Evolutionary conservation across 2,329 filamentous ascomycete genomes (phyloP).

Genomic region (Escovopsis sp.): DNA sequence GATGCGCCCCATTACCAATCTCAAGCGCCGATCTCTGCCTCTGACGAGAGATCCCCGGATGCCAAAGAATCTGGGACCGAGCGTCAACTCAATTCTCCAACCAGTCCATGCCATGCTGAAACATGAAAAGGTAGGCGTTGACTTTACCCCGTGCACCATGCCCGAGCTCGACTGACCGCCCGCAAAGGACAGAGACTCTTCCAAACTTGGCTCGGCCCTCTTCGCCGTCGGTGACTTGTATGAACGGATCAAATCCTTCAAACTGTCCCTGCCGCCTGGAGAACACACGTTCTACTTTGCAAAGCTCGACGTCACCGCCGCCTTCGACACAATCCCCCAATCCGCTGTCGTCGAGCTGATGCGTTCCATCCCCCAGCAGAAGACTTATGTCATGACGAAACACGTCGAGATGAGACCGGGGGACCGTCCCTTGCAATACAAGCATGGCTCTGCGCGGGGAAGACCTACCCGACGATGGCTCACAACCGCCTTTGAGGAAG

Average conservation of each 20-base stretch:
- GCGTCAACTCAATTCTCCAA: constrained; percentile 38
- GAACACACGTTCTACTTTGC: constrained; percentile 57
- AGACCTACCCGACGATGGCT: constrained; percentile 37
- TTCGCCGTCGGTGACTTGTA: constrained; percentile 76
- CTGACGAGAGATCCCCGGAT: constrained; percentile 26
- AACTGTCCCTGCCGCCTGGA: constrained; percentile 28
- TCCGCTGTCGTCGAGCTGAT: constrained; percentile 54
- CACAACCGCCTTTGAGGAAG: constrained; percentile 30
- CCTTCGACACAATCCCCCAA: constrained; percentile 94
- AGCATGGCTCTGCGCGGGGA: constrained; percentile 10
- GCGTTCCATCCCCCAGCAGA: constrained; percentile 36
- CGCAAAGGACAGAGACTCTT: constrained; percentile 30
- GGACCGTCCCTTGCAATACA: constrained; percentile 13
- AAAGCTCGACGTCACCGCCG: constrained; percentile 82
- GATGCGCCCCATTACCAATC: constrained; percentile 76
- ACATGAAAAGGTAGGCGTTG: constrained; percentile 51
- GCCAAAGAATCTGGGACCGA: constrained; percentile 35
- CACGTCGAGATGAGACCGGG: constrained; percentile 55
- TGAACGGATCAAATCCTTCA: constrained; percentile 55
- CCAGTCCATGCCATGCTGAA: constrained; percentile 67
- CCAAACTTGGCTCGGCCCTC: constrained; percentile 60
- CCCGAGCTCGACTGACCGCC: background rate
- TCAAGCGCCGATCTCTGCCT: constrained; percentile 49
- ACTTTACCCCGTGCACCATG: background rate
- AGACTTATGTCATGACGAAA: constrained; percentile 55